Base-by-base conservation (phyloP, 345 rosid genomes). In the Rubroshorea leprosula region DNA sequence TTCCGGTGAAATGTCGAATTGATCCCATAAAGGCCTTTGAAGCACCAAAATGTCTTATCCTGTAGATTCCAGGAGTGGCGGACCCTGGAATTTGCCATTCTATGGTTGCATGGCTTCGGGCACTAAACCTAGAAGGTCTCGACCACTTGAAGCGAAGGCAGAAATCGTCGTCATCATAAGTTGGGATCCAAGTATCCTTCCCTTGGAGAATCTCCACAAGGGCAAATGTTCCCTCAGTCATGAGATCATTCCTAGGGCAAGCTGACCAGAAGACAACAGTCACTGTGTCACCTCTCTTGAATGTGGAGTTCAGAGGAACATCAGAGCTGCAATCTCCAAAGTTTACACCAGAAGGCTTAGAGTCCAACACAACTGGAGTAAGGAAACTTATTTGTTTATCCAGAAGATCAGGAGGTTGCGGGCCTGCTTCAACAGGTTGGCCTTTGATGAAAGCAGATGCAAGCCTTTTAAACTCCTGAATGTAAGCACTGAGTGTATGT, bases 81-180 rank as follows among this genome's bases (percentile, higher is more conserved):
- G 87, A 75, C 58, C 69, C 65, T 0, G 97, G 97, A 57, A 90
- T 83, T 68, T 74, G 78, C 97, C 97, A 94, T 67, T 86, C 90
- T 19, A 92, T 78, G 15, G 87, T 83, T 60, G 95, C 95, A 20
- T 70, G 49, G 70, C 98, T 92, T 38, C 59, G 76, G 13, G 89
- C 38, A 52, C 96, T 92, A 23, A 92, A 63, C 70, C 60, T 86
- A 2, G 72, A 75, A 62, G 87, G 97, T 68, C 97, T 72, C 0
- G 95, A 82, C 97, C 99, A 94, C 67, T 67, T 90, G 64, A 90
- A 94, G 14, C 78, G 78, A 22, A 94, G 80, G 83, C 96, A 90
- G 60, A 90, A 77, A 72, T 94, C 97, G 61, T 94, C 99, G 0
- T 94, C 99, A 16, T 90, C 99, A 10, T 83, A 87, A 54, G 78